These are phyloP conservation scores for Pulveroboletus frians DNA, from an alignment of 768 basidiomycete genomes.

Conservation along the genomic window DNA sequence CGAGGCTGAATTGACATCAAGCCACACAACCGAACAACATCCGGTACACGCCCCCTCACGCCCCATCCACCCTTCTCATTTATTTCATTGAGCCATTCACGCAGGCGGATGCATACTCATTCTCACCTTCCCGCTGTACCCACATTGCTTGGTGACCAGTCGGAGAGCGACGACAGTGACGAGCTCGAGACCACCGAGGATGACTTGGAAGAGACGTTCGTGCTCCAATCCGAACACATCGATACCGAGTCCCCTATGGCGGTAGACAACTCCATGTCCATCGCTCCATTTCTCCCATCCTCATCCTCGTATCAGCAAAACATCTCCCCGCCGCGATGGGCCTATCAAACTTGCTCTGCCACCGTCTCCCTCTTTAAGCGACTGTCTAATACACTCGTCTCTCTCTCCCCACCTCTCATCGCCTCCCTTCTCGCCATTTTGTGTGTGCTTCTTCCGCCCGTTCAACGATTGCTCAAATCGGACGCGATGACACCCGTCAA, in stretches of 20 bases:
- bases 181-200: conserved; percentile 12
- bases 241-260: conserved; percentile 15
- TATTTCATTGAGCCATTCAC: too few species aligned
- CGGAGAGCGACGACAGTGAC: conserved; percentile 20
- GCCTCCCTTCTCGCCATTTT: conserved; percentile 67
- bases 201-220: conserved; percentile 23
- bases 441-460: conserved; percentile 69
- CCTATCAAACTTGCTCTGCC: neutral
- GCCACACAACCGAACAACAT: neutral
- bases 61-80: too few species aligned
- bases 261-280: conserved; percentile 2
- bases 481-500: too few species aligned
- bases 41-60: conserved; percentile 4
- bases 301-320: neutral
- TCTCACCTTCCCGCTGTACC: conserved; percentile 18
- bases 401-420: conserved; percentile 89
- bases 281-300: neutral
- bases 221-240: neutral
- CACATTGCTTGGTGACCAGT: conserved; percentile 21
- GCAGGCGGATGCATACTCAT: too few species aligned
- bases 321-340: conserved; percentile 6
- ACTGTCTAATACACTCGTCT: conserved; percentile 28
- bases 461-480: conserved; percentile 44
- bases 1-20: neutral
- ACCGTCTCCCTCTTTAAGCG: neutral